Evolutionary conservation across 768 basidiomycete species (phyloP).

Genomic region (Pleurotus tuoliensis): DNA sequence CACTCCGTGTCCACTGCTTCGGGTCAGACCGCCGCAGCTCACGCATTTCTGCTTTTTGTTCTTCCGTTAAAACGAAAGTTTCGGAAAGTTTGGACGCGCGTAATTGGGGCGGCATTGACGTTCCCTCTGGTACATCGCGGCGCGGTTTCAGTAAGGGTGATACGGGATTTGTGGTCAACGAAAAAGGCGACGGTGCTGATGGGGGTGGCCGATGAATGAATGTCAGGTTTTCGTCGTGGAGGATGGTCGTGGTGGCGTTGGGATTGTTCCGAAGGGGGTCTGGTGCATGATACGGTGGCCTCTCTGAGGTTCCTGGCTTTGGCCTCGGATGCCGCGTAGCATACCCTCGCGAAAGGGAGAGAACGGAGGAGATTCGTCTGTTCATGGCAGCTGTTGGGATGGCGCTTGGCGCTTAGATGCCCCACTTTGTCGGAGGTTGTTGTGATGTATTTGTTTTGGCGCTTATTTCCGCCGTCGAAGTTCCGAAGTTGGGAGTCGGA

Average conservation of each 20-base stretch:
- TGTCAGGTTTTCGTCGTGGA: constrained; percentile 56
- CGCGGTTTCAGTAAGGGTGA: constrained; percentile 64
- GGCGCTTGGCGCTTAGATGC: neutral
- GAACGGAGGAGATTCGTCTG: constrained; percentile 20
- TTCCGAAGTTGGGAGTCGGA: no score
- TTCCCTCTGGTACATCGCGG: constrained; percentile 13
- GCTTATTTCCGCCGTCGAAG: no score
- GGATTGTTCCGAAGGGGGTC: constrained; percentile 56
- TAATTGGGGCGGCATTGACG: constrained; percentile 44
- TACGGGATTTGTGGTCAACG: constrained; percentile 61
- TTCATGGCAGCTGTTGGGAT: neutral
- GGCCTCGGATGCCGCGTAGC: constrained; percentile 46
- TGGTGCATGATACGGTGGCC: constrained; percentile 52
- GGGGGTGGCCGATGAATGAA: constrained; percentile 88
- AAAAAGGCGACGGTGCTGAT: constrained; percentile 67
- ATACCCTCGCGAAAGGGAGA: constrained; percentile 32
- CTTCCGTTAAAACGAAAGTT: constrained; percentile 43
- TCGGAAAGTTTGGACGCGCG: constrained; percentile 32
- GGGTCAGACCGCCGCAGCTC: constrained; percentile 58
- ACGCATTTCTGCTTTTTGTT: constrained; percentile 53
- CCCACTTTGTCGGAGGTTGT: neutral
- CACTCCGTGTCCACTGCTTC: constrained; percentile 50
- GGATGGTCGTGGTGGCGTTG: constrained; percentile 43
- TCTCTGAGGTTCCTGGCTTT: constrained; percentile 46
- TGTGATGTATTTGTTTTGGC: neutral